Conservation (phyloP, 148 eudicot species). For the Talinum fruticosum region DNA sequence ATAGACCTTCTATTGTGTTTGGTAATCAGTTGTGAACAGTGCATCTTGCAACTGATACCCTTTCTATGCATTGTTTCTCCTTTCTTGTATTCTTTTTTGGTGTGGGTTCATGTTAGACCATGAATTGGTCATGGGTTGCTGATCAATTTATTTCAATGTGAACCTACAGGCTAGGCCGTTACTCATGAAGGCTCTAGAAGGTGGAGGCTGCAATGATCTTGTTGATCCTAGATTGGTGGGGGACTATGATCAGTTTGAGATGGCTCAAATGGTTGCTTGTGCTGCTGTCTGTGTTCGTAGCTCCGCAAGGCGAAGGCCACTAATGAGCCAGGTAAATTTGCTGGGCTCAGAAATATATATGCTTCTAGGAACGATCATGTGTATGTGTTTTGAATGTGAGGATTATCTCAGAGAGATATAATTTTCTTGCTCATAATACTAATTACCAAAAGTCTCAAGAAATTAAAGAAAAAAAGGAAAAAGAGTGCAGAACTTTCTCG, state of each 20-base stretch:
- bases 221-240: conserved; percentile 57
- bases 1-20: too few relatives aligned
- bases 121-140: too few relatives aligned
- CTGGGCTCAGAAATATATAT: background rate
- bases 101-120: background rate
- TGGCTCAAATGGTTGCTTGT: conserved; percentile 78
- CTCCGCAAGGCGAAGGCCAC: conserved; percentile 65
- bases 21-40: too few relatives aligned
- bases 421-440: background rate
- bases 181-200: conserved; percentile 58
- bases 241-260: conserved; percentile 48
- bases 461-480: background rate
- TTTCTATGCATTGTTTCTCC: background rate
- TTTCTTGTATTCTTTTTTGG: too few relatives aligned
- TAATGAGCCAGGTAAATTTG: conserved; percentile 57
- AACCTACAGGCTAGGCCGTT: conserved; percentile 64
- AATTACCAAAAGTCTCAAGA: background rate
- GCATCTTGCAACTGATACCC: too few relatives aligned
- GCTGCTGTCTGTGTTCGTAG: conserved; percentile 78
- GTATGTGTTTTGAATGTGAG: background rate
- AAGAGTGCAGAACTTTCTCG: background rate
- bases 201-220: conserved; percentile 41
- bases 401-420: too few relatives aligned
- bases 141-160: too few relatives aligned
- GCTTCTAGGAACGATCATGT: background rate